Evolutionary conservation across 495 filamentous ascomycete genomes (phyloP).

Genomic region (Penicillium silybi): DNA sequence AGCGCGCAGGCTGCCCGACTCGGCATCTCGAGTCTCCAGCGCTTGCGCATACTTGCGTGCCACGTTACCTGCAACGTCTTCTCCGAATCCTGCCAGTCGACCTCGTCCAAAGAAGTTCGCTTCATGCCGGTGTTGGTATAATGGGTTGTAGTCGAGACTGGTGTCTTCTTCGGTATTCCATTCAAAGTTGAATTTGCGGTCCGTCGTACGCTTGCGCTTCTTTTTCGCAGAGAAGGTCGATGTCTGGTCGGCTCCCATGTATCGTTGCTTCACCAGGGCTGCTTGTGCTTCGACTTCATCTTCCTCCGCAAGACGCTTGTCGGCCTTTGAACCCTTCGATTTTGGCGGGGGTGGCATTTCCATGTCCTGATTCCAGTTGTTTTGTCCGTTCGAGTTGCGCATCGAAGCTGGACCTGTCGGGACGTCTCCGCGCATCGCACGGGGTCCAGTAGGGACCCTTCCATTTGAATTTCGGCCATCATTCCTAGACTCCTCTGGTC

Average conservation of each 20-base stretch:
- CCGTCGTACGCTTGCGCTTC: slow-evolving; percentile 87
- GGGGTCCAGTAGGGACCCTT: slow-evolving; percentile 70
- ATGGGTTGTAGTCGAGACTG: slow-evolving; percentile 80
- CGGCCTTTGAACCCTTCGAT: slow-evolving; percentile 33
- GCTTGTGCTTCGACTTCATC: slow-evolving; percentile 67
- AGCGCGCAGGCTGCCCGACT: slow-evolving; percentile 74
- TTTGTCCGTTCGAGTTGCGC: slow-evolving; percentile 34
- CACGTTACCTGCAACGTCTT: slow-evolving; percentile 67
- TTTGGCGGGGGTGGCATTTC: slow-evolving; percentile 47
- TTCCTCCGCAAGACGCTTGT: slow-evolving; percentile 55
- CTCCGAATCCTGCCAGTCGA: slow-evolving; percentile 75
- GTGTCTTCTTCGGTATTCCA: slow-evolving; percentile 98
- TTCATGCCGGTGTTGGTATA: slow-evolving; percentile 73
- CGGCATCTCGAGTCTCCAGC: slow-evolving; percentile 71
- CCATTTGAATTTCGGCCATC: slow-evolving; percentile 4
- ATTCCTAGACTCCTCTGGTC: slow-evolving; percentile 2
- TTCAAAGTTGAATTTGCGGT: slow-evolving; percentile 99
- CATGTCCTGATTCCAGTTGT: slow-evolving; percentile 51
- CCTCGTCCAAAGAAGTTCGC: slow-evolving; percentile 78
- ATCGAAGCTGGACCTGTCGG: slow-evolving; percentile 54
- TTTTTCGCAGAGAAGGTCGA: slow-evolving; percentile 95
- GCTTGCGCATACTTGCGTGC: slow-evolving; percentile 73
- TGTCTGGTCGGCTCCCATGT: slow-evolving; percentile 87
- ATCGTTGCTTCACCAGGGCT: slow-evolving; percentile 71
- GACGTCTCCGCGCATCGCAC: slow-evolving; percentile 61